Evolutionary conservation across 140 eudicot genomes (phyloP).

Genomic region (Flaveria floridana): DNA sequence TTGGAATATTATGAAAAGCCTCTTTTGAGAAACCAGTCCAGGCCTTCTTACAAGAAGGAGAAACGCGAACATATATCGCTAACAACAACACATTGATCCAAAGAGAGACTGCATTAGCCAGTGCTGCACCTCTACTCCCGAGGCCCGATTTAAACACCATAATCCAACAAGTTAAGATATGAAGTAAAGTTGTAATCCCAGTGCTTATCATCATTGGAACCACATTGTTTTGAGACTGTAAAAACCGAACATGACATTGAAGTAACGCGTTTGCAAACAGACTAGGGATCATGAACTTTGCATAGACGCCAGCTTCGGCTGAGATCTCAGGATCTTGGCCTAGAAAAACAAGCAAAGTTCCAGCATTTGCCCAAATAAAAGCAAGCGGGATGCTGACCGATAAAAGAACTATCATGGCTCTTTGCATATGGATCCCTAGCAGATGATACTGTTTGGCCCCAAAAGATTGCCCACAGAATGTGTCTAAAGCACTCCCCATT

Average conservation of each 20-base stretch:
- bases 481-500: conserved; percentile 70
- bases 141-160: conserved; percentile 62
- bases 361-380: conserved; percentile 62
- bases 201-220: conserved; percentile 70
- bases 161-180: conserved; percentile 58
- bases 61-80: conserved; percentile 48
- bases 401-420: conserved; percentile 65
- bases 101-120: conserved; percentile 66
- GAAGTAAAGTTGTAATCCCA: conserved; percentile 51
- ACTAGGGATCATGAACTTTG: conserved; percentile 66
- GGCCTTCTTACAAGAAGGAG: conserved; percentile 58
- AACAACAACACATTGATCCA: conserved; percentile 60
- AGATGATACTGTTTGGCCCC: conserved; percentile 71
- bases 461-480: conserved; percentile 75
- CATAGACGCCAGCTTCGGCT: conserved; percentile 63
- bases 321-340: conserved; percentile 77
- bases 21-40: conserved; percentile 77
- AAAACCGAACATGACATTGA: conserved; percentile 62
- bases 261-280: conserved; percentile 60
- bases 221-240: conserved; percentile 66
- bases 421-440: conserved; percentile 66
- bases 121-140: conserved; percentile 69
- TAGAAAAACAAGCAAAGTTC: conserved; percentile 41
- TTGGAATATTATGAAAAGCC: conserved; percentile 43
- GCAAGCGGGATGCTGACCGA: conserved; percentile 62